Evolutionary conservation across 164 flowering plant species (phyloP).

Genomic region (Taxillus chinensis): DNA sequence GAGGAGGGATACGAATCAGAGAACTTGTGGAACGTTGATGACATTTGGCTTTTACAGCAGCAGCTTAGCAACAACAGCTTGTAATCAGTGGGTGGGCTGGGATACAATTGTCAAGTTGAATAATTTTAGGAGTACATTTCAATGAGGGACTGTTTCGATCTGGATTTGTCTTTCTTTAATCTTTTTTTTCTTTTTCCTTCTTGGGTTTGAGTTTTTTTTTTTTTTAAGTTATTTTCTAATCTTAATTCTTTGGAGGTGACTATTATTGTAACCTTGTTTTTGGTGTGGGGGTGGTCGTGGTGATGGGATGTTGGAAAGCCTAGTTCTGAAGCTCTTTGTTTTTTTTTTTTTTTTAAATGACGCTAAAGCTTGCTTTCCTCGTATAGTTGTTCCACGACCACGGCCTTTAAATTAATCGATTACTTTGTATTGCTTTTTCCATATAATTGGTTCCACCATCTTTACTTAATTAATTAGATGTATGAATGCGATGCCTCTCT

Average conservation of each 20-base stretch:
- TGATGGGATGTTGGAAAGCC: too few relatives aligned
- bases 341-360: not conserved
- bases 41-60: conserved; percentile 45
- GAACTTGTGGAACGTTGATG: conserved; percentile 58
- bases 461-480: too few relatives aligned
- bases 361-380: too few relatives aligned
- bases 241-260: not conserved
- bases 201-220: not conserved
- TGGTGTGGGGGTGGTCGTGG: too few relatives aligned
- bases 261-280: not conserved
- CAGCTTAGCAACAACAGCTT: conserved; percentile 20
- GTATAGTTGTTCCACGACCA: too few relatives aligned
- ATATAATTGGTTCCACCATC: too few relatives aligned
- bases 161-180: too few relatives aligned
- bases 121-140: not conserved
- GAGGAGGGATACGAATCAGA: conserved; percentile 35
- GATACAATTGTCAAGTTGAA: not conserved
- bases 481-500: too few relatives aligned
- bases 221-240: not conserved
- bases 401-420: too few relatives aligned
- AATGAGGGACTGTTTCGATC: too few relatives aligned
- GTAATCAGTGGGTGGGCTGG: not conserved
- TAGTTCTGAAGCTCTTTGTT: not conserved
- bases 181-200: not conserved
- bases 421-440: too few relatives aligned